Conservation (phyloP, 1,284 basidiomycete genomes). For the Ustilago curta region DNA sequence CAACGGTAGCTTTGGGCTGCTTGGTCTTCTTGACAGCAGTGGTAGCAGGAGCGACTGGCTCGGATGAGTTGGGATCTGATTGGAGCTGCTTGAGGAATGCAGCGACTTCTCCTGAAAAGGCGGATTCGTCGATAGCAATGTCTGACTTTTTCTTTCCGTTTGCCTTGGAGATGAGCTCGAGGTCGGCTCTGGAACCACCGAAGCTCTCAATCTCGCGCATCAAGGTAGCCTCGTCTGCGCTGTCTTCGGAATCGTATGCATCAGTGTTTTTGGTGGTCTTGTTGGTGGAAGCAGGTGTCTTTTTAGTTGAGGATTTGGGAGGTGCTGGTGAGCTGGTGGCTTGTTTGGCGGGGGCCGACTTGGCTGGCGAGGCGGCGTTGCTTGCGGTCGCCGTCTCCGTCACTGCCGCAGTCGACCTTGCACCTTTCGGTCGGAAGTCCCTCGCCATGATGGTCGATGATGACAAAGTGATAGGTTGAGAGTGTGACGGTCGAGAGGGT, state of each 20-base stretch:
- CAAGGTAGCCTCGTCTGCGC: slow-evolving; percentile 43
- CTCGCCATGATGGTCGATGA: slow-evolving; percentile 50
- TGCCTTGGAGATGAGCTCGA: slow-evolving; percentile 43
- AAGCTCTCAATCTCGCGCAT: slow-evolving; percentile 52
- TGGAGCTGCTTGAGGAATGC: slow-evolving; percentile 47
- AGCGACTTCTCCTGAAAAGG: slow-evolving; percentile 38
- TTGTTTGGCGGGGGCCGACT: slow-evolving; percentile 24
- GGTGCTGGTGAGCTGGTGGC: slow-evolving; percentile 12
- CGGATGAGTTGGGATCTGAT: slow-evolving; percentile 19
- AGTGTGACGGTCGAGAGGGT: slow-evolving; percentile 1
- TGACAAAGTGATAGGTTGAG: slow-evolving; percentile 6
- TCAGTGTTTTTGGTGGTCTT: slow-evolving; percentile 24
- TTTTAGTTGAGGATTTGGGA: slow-evolving; percentile 15
- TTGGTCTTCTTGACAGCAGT: slow-evolving; percentile 13
- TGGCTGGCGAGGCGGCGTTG: slow-evolving; percentile 14
- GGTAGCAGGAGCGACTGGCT: slow-evolving; percentile 11
- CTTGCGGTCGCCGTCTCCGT: background rate
- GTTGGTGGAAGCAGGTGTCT: slow-evolving; percentile 11
- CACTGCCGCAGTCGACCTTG: slow-evolving; percentile 13
- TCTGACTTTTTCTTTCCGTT: slow-evolving; percentile 39
- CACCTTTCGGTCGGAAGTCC: slow-evolving; percentile 58
- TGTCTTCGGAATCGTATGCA: slow-evolving; percentile 45
- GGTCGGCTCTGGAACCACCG: slow-evolving; percentile 41
- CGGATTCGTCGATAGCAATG: slow-evolving; percentile 36
- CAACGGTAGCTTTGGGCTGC: slow-evolving; percentile 12